Base-by-base conservation (phyloP, 2,329 filamentous ascomycete species). In the Epichloe festucae region DNA sequence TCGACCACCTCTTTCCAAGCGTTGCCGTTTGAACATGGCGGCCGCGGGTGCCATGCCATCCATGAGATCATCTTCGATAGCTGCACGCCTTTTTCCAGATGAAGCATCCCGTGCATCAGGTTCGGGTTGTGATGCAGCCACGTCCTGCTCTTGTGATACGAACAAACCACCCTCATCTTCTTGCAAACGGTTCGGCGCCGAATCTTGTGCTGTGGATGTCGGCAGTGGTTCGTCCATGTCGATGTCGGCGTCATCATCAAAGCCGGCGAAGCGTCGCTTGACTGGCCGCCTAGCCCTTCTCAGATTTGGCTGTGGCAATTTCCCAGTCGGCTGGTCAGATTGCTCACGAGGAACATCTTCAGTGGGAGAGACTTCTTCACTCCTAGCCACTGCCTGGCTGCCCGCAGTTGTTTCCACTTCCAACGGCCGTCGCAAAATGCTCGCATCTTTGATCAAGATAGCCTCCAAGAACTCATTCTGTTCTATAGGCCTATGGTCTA, bases 391-490 rank as follows among this genome's bases (percentile, higher is more conserved):
- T 35, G 17, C 15, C 27, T 62, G 60, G 3, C 57, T 59, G n/a
- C 55, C 59, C 27, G 53, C 51, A 2, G 56, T 46, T 3, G 62
- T 62, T 40, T 69, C 68, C 10, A 78, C 68, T 56, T 84, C 75
- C 3, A 94, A 75, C 5, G 82, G 77, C 39, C 82, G 78, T 53
- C 87, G 82, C 19, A 97, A 72, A 43, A 78, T 76, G 53, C 77
- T 80, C 6, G 88, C 80, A 67, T 97, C 84, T 48, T 85, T 85
- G n/a, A 74, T 81, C 31, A 97, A 70, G 45, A 98, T 93, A 1
- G 87, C 87, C 65, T 95, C 89, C 2, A 98, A 74, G 55, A 98
- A 95, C 59, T 96, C 90, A 53, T 85, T 89, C 62, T 96, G 89
- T 58, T 91, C 82, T 50, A 96, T 84, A 2, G 89, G 82, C 4